These are phyloP conservation scores for Fomitopsis serialis DNA, from an alignment of 768 basidiomycete species.

Conservation along the genomic window DNA sequence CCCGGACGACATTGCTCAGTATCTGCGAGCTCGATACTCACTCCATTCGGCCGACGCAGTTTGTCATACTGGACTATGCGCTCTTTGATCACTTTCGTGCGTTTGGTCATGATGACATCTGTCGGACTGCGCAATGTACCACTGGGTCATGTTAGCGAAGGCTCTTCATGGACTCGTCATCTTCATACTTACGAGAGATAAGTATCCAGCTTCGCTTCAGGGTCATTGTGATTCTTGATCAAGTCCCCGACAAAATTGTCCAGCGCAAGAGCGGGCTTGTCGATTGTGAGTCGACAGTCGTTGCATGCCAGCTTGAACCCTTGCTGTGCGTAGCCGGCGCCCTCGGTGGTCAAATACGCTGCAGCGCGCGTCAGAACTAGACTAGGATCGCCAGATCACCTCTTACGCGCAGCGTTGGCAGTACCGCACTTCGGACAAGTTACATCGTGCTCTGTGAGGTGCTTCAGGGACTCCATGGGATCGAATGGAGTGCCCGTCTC, in stretches of 20 bases:
- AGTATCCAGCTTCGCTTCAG: neutral
- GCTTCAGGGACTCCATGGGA: constrained; percentile 27
- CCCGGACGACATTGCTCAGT: too few relatives aligned
- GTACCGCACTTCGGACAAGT: neutral
- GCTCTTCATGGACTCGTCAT: too few relatives aligned
- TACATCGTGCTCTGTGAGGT: constrained; percentile 21
- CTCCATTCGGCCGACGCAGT: too few relatives aligned
- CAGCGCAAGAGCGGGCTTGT: constrained; percentile 35
- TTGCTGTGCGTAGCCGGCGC: constrained; percentile 44
- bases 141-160: too few relatives aligned
- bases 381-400: too few relatives aligned
- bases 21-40: too few relatives aligned
- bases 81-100: too few relatives aligned
- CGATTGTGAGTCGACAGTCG: constrained; percentile 37
- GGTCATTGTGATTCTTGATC: constrained; percentile 9
- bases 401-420: too few relatives aligned
- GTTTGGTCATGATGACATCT: too few relatives aligned
- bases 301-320: constrained; percentile 33
- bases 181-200: neutral
- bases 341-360: constrained; percentile 37
- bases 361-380: too few relatives aligned
- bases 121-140: too few relatives aligned
- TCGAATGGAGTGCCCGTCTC: constrained; percentile 24
- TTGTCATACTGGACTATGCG: too few relatives aligned
- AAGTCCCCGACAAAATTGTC: constrained; percentile 40